phyloP scores from a whole-genome alignment of 2,329 filamentous ascomycete species.

The Arthrobotrys conoides region DNA sequence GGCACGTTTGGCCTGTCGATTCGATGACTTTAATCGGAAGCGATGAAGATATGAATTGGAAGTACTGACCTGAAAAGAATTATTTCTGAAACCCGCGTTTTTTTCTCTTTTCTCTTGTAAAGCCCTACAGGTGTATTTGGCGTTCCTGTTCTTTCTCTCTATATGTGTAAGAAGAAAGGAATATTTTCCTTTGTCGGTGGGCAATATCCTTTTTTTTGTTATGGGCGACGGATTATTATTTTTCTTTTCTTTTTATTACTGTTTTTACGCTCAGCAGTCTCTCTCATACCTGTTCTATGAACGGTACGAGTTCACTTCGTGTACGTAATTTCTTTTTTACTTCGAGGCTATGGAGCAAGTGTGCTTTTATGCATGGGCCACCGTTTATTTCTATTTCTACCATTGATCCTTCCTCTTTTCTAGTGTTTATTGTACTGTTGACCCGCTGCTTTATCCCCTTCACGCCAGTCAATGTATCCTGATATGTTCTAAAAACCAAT shows the following conservation, averaged over 20 bases:
- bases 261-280: conserved; percentile 25
- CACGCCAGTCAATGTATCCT: conserved; percentile 11
- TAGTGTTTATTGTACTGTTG: neutral
- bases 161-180: conserved; percentile 17
- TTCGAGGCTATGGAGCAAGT: neutral
- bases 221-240: conserved; percentile 39
- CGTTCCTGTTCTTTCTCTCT: conserved; percentile 53
- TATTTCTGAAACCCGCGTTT: conserved; percentile 37
- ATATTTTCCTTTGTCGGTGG: conserved; percentile 18
- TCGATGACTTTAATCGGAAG: conserved; percentile 35
- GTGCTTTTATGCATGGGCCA: neutral
- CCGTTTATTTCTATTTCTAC: conserved; percentile 14
- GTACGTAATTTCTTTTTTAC: conserved; percentile 44
- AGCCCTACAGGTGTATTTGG: conserved; percentile 55
- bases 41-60: conserved; percentile 59
- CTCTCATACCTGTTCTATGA: conserved; percentile 21
- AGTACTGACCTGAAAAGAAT: conserved; percentile 45
- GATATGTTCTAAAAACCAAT: conserved; percentile 1
- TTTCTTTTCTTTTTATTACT: conserved; percentile 39
- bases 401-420: neutral
- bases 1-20: neutral
- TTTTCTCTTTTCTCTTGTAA: conserved; percentile 31
- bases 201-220: conserved; percentile 25
- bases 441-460: neutral
- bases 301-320: conserved; percentile 43